A percentile compares a stretch with the other conserved stretches of the same genome.
These are phyloP conservation scores for Calonectria multiphialidica DNA, from an alignment of 2,329 filamentous ascomycete genomes.

Conservation along the genomic window DNA sequence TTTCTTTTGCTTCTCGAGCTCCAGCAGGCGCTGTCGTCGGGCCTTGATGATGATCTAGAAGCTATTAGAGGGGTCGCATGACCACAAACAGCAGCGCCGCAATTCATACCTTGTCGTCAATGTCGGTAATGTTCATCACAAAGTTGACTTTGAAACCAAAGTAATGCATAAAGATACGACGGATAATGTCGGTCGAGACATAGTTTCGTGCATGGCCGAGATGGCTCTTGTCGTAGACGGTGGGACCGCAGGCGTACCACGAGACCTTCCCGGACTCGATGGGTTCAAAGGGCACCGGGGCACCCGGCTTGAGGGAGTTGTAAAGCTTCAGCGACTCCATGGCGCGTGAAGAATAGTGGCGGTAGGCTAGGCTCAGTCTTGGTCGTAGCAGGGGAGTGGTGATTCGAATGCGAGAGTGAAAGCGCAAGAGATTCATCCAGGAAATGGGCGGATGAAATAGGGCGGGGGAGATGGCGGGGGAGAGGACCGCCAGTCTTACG, in stretches of 20 bases:
- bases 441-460: constrained; percentile 14
- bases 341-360: constrained; percentile 51
- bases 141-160: constrained; percentile 87
- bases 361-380: constrained; percentile 40
- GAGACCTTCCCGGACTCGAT: constrained; percentile 78
- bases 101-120: constrained; percentile 75
- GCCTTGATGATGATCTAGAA: constrained; percentile 70
- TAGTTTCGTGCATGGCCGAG: constrained; percentile 90
- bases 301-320: constrained; percentile 81
- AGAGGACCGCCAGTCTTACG: not conserved
- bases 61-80: constrained; percentile 29
- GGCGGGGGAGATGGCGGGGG: constrained; percentile 22
- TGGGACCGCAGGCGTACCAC: constrained; percentile 93
- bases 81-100: not conserved
- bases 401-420: constrained; percentile 44
- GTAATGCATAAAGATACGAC: constrained; percentile 85
- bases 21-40: constrained; percentile 83
- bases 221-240: constrained; percentile 85
- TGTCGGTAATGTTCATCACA: constrained; percentile 93
- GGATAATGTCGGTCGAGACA: constrained; percentile 89
- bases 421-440: constrained; percentile 53
- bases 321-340: constrained; percentile 77
- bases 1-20: constrained; percentile 80
- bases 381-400: constrained; percentile 39
- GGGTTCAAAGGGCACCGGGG: constrained; percentile 80